phyloP scores from a whole-genome alignment of 805 yeast species.

The Metschnikowia kofuensis region DNA sequence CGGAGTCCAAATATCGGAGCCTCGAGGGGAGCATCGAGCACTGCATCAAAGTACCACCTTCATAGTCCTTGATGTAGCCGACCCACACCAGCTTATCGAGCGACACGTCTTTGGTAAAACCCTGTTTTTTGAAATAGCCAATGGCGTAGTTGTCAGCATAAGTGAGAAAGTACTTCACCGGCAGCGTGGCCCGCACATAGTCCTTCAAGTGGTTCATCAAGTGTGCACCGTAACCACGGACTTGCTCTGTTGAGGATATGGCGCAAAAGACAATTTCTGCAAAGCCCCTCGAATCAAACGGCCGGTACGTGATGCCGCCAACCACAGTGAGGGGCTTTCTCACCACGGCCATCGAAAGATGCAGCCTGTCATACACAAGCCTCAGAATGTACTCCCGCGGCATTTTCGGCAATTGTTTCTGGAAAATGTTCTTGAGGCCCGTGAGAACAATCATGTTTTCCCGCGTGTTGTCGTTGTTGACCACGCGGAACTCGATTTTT shows the following conservation, averaged over 20 bases:
- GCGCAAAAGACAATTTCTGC: conserved; percentile 99
- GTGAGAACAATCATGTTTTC: conserved; percentile 91
- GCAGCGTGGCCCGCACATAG: conserved; percentile 85
- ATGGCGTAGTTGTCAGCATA: conserved; percentile 99
- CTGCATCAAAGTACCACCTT: conserved; percentile 98
- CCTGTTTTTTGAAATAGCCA: conserved; percentile 97
- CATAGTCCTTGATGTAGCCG: conserved; percentile 98
- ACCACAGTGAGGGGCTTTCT: conserved; percentile 92
- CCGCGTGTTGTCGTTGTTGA: conserved; percentile 84
- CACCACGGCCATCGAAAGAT: conserved; percentile 93
- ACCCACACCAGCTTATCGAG: conserved; percentile 87
- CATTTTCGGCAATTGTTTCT: conserved; percentile 97
- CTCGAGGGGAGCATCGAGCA: conserved; percentile 89
- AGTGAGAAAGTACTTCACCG: conserved; percentile 81
- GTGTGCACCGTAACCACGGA: conserved; percentile 98
- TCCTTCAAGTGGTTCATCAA: conserved; percentile 97
- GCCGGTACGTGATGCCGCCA: conserved; percentile 96
- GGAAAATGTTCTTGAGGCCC: conserved; percentile 93
- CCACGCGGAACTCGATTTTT: conserved; percentile 91
- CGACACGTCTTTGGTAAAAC: conserved; percentile 92
- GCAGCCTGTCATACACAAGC: conserved; percentile 90
- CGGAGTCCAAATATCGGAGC: conserved; percentile 78
- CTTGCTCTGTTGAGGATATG: conserved; percentile 95
- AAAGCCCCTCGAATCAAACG: conserved; percentile 84
- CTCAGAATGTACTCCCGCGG: conserved; percentile 96